Conservation (phyloP, 2,329 filamentous ascomycete genomes). For the Hymenoscyphus scutula region DNA sequence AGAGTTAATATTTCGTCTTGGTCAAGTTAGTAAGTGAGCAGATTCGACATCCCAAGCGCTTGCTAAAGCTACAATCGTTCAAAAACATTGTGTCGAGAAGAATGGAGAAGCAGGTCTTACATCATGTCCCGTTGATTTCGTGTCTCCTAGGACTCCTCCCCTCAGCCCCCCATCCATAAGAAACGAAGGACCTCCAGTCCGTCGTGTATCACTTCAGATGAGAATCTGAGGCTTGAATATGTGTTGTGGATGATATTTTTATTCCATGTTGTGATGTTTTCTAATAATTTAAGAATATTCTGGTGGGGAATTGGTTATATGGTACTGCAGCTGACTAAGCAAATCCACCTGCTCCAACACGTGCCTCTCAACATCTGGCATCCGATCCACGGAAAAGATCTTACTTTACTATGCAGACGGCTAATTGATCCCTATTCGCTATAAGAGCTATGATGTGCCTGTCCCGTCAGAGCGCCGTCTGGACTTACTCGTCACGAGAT, state of each 20-base stretch:
- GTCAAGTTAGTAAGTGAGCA: slow-evolving; percentile 7
- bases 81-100: slow-evolving; percentile 5
- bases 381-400: slow-evolving; percentile 1
- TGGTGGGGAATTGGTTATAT: too few relatives aligned
- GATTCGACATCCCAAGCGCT: background rate
- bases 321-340: too few relatives aligned
- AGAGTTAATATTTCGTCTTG: slow-evolving; percentile 7
- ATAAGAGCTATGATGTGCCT: too few relatives aligned
- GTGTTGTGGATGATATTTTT: too few relatives aligned
- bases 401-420: slow-evolving; percentile 1
- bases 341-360: too few relatives aligned
- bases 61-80: slow-evolving; percentile 4
- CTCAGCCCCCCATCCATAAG: background rate
- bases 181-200: background rate
- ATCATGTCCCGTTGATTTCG: slow-evolving; percentile 5
- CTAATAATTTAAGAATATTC: too few relatives aligned
- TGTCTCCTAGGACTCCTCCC: background rate
- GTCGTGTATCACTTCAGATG: too few relatives aligned
- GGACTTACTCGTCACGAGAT: too few relatives aligned
- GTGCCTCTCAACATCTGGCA: background rate
- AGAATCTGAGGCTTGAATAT: too few relatives aligned
- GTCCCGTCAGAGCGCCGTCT: too few relatives aligned
- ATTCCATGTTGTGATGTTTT: too few relatives aligned
- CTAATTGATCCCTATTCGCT: too few relatives aligned
- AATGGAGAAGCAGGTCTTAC: slow-evolving; percentile 2